phyloP scores from a whole-genome alignment of 768 basidiomycete species.

The Pisolithus marmoratus region DNA sequence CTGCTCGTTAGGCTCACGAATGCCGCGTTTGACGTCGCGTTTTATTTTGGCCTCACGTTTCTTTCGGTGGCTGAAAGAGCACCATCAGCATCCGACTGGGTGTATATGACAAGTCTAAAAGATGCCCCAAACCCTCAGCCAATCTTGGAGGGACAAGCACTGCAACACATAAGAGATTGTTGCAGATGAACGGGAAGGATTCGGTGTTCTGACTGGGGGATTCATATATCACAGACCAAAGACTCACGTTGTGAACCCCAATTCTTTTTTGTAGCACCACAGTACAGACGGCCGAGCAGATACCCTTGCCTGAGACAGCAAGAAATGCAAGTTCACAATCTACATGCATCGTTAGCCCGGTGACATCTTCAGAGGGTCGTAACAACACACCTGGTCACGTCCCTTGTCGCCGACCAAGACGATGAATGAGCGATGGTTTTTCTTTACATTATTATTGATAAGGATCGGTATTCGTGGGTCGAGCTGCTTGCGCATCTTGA shows the following conservation, averaged over 20 bases:
- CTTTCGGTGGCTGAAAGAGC: slow-evolving; percentile 74
- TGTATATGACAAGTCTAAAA: neutral
- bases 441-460: slow-evolving; percentile 89
- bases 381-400: slow-evolving; percentile 71
- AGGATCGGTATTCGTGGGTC: slow-evolving; percentile 91
- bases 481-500: slow-evolving; percentile 74
- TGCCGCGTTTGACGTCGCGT: slow-evolving; percentile 89
- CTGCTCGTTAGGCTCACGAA: slow-evolving; percentile 91
- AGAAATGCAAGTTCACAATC: slow-evolving; percentile 93
- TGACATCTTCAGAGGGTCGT: neutral
- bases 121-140: too few species aligned
- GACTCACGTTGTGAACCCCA: slow-evolving; percentile 86
- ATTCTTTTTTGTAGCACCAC: slow-evolving; percentile 99
- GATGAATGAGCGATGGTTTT: slow-evolving; percentile 91
- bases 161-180: neutral
- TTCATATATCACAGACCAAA: slow-evolving; percentile 5
- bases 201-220: neutral
- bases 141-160: too few species aligned
- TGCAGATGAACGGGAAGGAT: neutral
- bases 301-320: slow-evolving; percentile 87
- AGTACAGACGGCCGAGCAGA: slow-evolving; percentile 87
- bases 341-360: slow-evolving; percentile 20
- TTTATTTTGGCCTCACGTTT: slow-evolving; percentile 97
- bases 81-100: neutral
- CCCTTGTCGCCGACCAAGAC: slow-evolving; percentile 94